A percentile compares a stretch with the other conserved stretches of the same genome.
phyloP scores from a whole-genome alignment of 208 protist genomes.

The Naegleria fowleri region DNA sequence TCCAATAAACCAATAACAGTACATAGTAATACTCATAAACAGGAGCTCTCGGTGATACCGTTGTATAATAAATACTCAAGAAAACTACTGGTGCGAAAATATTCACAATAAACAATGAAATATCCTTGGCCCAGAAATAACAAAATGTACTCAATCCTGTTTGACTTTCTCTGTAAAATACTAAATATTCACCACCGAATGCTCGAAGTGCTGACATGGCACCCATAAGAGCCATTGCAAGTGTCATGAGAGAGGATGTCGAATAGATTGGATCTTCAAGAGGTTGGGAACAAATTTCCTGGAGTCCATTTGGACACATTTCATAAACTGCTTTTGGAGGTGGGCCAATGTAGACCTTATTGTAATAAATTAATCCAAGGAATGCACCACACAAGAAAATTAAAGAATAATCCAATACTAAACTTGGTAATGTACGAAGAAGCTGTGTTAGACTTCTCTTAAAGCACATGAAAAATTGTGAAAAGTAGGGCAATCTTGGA shows the following conservation, averaged over 20 bases:
- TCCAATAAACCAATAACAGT: neutral
- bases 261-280: neutral
- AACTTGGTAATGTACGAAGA: neutral
- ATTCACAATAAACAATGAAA: neutral
- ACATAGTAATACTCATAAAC: neutral
- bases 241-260: neutral
- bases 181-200: neutral
- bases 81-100: neutral
- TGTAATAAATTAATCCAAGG: neutral
- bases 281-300: neutral
- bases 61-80: neutral
- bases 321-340: neutral
- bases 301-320: neutral
- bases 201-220: neutral
- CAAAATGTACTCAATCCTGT: neutral
- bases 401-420: neutral
- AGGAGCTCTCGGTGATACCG: neutral
- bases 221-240: neutral
- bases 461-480: neutral
- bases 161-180: constrained; percentile 11
- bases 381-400: neutral
- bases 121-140: constrained; percentile 8
- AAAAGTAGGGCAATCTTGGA: neutral
- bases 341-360: neutral
- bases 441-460: neutral